Conservation (phyloP, 306 rosid species). For the Oxytropis ochrocephala region DNA sequence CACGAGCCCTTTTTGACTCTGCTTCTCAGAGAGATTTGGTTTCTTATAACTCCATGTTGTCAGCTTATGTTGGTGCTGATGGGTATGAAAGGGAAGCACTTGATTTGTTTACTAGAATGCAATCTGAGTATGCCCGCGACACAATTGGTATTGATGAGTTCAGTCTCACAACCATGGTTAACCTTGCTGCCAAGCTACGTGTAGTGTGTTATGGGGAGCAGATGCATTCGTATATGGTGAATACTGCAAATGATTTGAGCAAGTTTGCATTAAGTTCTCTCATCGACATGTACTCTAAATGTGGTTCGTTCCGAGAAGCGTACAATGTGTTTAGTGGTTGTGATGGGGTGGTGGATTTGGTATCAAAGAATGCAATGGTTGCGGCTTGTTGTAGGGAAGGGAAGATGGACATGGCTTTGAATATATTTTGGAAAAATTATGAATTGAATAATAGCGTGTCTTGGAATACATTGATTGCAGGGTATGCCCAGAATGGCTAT, state of each 20-base stretch:
- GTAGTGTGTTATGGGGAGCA: slow-evolving; percentile 46
- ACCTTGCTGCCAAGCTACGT: slow-evolving; percentile 48
- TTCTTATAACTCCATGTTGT: slow-evolving; percentile 62
- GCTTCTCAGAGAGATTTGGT: slow-evolving; percentile 56
- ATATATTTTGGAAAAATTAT: slow-evolving; percentile 40
- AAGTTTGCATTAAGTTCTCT: slow-evolving; percentile 54
- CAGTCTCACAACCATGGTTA: slow-evolving; percentile 57
- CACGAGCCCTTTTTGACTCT: slow-evolving; percentile 38
- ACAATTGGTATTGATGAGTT: slow-evolving; percentile 50
- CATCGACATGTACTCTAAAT: slow-evolving; percentile 73
- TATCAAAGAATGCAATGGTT: slow-evolving; percentile 71
- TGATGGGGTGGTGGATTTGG: slow-evolving; percentile 40
- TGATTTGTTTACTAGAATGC: slow-evolving; percentile 52
- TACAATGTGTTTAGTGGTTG: slow-evolving; percentile 31
- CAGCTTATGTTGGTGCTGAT: slow-evolving; percentile 44
- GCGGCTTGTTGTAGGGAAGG: slow-evolving; percentile 81
- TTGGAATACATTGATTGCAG: slow-evolving; percentile 78
- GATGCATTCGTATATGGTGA: slow-evolving; percentile 72
- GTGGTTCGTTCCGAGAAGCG: slow-evolving; percentile 53
- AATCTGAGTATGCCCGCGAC: slow-evolving; percentile 34
- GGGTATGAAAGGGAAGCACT: slow-evolving; percentile 48
- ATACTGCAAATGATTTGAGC: slow-evolving; percentile 51
- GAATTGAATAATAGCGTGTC: slow-evolving; percentile 53
- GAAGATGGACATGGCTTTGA: slow-evolving; percentile 49
- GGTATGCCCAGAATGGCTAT: slow-evolving; percentile 53